These are phyloP conservation scores for Ceratobasidium sp. DNA, from an alignment of 1,284 basidiomycete genomes.

Conservation along the genomic window DNA sequence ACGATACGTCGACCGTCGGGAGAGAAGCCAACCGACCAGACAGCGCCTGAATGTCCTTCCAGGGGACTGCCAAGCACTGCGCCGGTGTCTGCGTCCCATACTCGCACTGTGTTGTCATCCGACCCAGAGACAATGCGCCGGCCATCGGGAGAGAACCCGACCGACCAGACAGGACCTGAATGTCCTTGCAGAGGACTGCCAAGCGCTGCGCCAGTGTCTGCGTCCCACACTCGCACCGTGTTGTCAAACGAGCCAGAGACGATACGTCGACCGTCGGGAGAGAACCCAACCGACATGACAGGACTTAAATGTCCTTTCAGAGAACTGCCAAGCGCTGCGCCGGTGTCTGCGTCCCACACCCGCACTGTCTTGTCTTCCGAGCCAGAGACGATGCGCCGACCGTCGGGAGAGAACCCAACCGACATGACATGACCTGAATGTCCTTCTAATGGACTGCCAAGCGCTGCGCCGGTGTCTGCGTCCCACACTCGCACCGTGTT, in stretches of 20 bases:
- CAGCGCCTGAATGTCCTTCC: neutral
- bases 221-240: neutral
- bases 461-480: neutral
- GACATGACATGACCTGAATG: neutral
- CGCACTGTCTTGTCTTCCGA: constrained; percentile 32
- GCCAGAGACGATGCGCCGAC: constrained; percentile 30
- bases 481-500: constrained; percentile 35
- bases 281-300: constrained; percentile 14
- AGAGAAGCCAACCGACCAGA: constrained; percentile 31
- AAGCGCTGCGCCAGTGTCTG: neutral
- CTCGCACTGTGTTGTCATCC: constrained; percentile 29
- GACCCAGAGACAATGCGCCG: constrained; percentile 11
- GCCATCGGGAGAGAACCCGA: constrained; percentile 34
- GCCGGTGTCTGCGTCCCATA: constrained; percentile 31
- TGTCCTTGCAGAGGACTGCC: neutral
- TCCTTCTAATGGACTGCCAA: neutral
- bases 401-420: constrained; percentile 25
- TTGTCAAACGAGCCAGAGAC: constrained; percentile 1
- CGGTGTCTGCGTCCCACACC: constrained; percentile 33
- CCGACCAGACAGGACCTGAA: neutral
- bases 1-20: constrained; percentile 13
- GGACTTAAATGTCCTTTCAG: constrained; percentile 32
- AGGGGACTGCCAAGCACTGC: neutral
- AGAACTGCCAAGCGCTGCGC: neutral
- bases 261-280: constrained; percentile 20